phyloP scores from a whole-genome alignment of 768 basidiomycete species.

The Mycena vulgaris region DNA sequence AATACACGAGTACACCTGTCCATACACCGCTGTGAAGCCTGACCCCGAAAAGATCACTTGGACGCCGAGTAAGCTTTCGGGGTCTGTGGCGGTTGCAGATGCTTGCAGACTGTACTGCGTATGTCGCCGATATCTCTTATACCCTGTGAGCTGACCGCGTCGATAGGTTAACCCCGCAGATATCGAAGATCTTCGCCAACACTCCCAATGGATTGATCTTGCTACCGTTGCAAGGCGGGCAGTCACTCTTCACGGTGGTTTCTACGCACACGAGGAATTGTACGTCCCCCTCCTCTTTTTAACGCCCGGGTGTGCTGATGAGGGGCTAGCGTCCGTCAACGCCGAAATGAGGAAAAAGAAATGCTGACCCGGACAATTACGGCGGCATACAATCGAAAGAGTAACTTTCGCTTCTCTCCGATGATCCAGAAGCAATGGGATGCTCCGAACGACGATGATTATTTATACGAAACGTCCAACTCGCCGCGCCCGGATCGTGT shows the following conservation, averaged over 20 bases:
- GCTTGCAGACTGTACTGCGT: constrained; percentile 29
- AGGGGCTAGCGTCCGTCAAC: background rate
- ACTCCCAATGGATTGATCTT: constrained; percentile 19
- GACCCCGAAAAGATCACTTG: constrained; percentile 13
- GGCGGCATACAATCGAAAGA: too few relatives aligned
- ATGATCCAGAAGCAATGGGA: background rate
- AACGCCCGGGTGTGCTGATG: too few relatives aligned
- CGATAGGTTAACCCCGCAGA: background rate
- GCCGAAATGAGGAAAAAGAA: background rate
- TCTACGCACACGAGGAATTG: constrained; percentile 13
- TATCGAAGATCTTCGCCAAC: background rate
- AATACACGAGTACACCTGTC: constrained; percentile 4
- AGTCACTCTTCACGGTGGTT: constrained; percentile 21
- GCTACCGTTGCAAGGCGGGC: constrained; percentile 14
- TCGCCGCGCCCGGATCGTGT: too few relatives aligned
- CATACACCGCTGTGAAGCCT: background rate
- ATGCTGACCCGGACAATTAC: too few relatives aligned
- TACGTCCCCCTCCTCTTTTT: too few relatives aligned
- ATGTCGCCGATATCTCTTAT: background rate
- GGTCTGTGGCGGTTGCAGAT: constrained; percentile 16
- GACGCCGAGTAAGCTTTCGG: constrained; percentile 3
- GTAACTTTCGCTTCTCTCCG: constrained; percentile 1
- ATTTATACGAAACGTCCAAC: too few relatives aligned
- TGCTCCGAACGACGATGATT: too few relatives aligned
- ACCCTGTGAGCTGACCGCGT: background rate